Base-by-base conservation (phyloP, 2,329 filamentous ascomycete species). In the Scorias spongiosa region DNA sequence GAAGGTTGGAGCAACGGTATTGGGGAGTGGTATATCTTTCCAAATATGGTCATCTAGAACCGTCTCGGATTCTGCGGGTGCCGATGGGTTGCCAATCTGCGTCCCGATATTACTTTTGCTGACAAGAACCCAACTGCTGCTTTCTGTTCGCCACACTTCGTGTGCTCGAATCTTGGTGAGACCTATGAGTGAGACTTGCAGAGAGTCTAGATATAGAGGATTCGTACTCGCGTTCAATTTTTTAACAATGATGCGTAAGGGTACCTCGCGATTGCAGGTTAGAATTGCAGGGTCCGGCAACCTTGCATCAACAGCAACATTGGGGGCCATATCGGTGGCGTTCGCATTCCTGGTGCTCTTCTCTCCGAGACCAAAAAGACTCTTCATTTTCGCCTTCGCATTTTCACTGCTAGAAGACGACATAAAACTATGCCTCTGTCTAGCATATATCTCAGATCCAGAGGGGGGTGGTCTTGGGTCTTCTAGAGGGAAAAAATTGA, bases 401-500 rank as follows among this genome's bases (percentile, higher is more conserved):
- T 45, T 39, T 26, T 42, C 30, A 26, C 39, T 39, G 29, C 41
- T 44, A 10, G 50, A 44, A 7, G 44, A 36, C 61, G 43, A 51
- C 5, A 47, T 30, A 52, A 81, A 81, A 48, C 76, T 70, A 53
- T 81, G 76, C 46, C 74, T 71, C 17, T 89, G 75, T 46, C 87
- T 72, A 2, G 88, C 91, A 64, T 85, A 98, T 2, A 82, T 80
- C 62, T 96, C 88, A 51, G 86, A 81, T 18, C 76, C 75, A 1
- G 77, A 73, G 39, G 70, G 66, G 4, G 74, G 67, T 0, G 78
- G 77, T 37, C 88, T 72, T 0, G 89, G 88, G 5, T 86, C 84
- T 61, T 98, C 91, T 52, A 96, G 89, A 4, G 91, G 91, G 32
- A 95, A 72, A 59, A 98, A 91, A 46, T 84, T 89, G 65, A 95